Percentiles rank a stretch among this genome's conserved stretches.
Evolutionary conservation across 2,329 filamentous ascomycete species (phyloP).

Genomic region (Xylariaceae sp.): DNA sequence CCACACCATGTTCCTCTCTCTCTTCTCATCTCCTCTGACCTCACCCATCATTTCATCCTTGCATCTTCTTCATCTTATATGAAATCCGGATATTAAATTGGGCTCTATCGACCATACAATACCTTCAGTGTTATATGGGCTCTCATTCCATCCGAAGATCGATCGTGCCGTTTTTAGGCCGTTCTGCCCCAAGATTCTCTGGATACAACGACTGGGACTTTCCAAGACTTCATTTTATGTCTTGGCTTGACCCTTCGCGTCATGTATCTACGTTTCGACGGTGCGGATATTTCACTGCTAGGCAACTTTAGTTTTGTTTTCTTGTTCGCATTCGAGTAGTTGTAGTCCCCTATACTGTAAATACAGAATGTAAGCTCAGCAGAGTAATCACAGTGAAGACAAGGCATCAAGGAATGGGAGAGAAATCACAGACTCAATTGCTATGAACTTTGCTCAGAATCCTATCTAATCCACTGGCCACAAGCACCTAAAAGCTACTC

Average conservation of each 20-base stretch:
- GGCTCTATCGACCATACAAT: constrained; percentile 25
- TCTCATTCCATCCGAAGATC: constrained; percentile 40
- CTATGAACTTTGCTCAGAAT: constrained; percentile 26
- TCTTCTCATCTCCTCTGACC: too few species aligned
- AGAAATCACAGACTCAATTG: constrained; percentile 18
- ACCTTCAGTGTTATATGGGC: constrained; percentile 33
- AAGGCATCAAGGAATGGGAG: too few species aligned
- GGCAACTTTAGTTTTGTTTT: not conserved
- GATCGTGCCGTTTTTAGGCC: constrained; percentile 10
- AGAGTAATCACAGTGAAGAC: constrained; percentile 15
- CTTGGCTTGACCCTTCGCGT: not conserved
- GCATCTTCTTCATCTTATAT: too few species aligned
- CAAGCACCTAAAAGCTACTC: constrained; percentile 8
- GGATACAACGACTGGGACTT: not conserved
- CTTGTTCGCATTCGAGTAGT: not conserved
- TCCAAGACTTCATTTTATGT: not conserved
- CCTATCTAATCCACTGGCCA: constrained; percentile 26
- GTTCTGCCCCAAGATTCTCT: constrained; percentile 4
- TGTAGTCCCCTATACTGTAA: not conserved
- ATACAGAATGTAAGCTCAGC: not conserved
- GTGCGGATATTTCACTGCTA: constrained; percentile 2
- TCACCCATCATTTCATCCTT: too few species aligned
- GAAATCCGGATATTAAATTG: constrained; percentile 29
- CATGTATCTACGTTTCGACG: constrained; percentile 8
- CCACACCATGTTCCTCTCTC: too few species aligned